Base-by-base conservation (phyloP, 1,139 yeast species). In the Spathaspora jeffriesii region DNA sequence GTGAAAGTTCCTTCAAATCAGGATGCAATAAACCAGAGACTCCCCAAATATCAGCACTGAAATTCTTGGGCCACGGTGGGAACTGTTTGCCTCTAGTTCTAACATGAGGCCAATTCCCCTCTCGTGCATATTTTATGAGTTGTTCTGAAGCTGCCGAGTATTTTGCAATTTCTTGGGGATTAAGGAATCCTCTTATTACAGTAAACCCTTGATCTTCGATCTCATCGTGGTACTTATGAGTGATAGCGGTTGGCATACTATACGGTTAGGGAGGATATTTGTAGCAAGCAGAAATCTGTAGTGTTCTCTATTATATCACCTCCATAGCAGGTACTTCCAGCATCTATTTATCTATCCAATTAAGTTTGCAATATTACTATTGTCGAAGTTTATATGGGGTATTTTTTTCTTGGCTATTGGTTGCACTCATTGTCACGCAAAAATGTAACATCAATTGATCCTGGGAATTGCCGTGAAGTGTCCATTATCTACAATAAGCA, bases 31-130 rank as follows among this genome's bases (percentile, higher is more conserved):
- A 64, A 2, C 81, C 81, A 11, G 77, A 63, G 14, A 79, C 65
- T 1, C 84, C 84, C 84, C 84, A 79, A 50, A 79, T 79, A 51
- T 79, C 83, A 3, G 83, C 82, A 49, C 73, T 71, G 54, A 73
- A 77, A 53, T 77, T 76, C 52, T 67, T 65, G 13, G 83, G 83
- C 84, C 84, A 79, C 20, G 84, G 84, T 4, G 84, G 84, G 55
- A 79, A 79, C 57, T 79, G 84, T 53, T 79, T 79, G 5, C 82
- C 82, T 44, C 78, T 62, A 4, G 82, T 78, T 56, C 84, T 68
- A 13, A 79, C 82, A 42, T 72, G 67, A 14, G 76, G 67, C 84
- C 84, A 79, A 10, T 75, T 64, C 2, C 84, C 84, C 6, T 64
- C 70, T 42, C 84, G 65, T 17, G 82, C 81, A 36, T 66, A 56